phyloP scores from a whole-genome alignment of 1,284 basidiomycete genomes.

The Rhizoctonia solani region DNA sequence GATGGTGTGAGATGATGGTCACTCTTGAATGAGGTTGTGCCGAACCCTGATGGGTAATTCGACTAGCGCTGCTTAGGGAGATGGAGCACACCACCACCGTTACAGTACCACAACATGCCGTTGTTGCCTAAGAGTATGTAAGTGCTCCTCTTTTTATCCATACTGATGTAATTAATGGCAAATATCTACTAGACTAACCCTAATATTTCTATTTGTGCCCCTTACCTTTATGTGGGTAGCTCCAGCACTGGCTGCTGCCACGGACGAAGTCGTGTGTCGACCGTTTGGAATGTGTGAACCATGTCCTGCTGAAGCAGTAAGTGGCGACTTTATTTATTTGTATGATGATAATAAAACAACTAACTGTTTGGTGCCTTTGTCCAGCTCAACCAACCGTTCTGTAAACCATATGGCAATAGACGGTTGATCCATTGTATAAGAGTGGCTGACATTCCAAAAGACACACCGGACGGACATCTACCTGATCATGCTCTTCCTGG shows the following conservation, averaged over 20 bases:
- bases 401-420: slow-evolving; percentile 88
- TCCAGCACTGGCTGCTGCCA: background rate
- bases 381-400: slow-evolving; percentile 83
- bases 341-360: slow-evolving; percentile 8
- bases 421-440: slow-evolving; percentile 76
- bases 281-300: slow-evolving; percentile 73
- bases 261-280: slow-evolving; percentile 19
- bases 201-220: background rate
- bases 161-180: too few species aligned
- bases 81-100: background rate
- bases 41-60: slow-evolving; percentile 21
- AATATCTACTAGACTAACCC: too few species aligned
- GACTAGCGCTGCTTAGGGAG: slow-evolving; percentile 29
- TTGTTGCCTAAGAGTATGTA: slow-evolving; percentile 1
- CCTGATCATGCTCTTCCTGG: slow-evolving; percentile 46
- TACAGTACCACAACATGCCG: slow-evolving; percentile 21
- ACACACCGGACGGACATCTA: slow-evolving; percentile 7
- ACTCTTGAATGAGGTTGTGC: slow-evolving; percentile 16
- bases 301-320: slow-evolving; percentile 77
- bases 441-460: slow-evolving; percentile 22
- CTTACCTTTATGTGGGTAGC: background rate
- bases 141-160: background rate
- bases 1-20: slow-evolving; percentile 17
- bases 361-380: background rate
- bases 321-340: slow-evolving; percentile 44